Evolutionary conservation across 345 rosid species (phyloP), one percentile per base, ranked within the genome.

Genomic region (Sapria himalayana): DNA sequence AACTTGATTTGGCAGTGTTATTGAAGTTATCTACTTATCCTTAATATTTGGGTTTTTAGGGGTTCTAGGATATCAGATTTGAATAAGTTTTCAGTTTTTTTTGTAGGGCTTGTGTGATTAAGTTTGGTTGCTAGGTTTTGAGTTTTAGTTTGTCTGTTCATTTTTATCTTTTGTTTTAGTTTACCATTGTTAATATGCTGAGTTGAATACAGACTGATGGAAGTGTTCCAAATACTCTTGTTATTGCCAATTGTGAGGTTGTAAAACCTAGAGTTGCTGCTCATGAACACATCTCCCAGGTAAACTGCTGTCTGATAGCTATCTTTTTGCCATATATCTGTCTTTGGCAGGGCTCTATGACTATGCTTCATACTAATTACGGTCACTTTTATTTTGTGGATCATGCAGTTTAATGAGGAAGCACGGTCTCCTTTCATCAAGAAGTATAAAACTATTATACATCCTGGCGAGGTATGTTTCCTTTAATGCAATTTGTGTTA

Each of bases 221-320:
- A 22, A 81, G 74, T 58, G 84, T 77, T 27, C 93, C 93, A 44
- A 81, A 81, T 60, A 81, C 93, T 12, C 68, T 81, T 39, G 89
- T 77, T 33, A 76, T 81, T 42, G 84, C 89, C 6, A 81, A 74
- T 48, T 76, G 81, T 19, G 84, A 77, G 61, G 67, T 77, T 66
- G 89, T 81, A 38, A 81, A 81, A 57, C 89, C 76, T 7, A 62
- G 93, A 34, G 84, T 81, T 41, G 93, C 93, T 15, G 93, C 93
- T 41, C 84, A 86, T 1, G 93, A 81, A 65, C 93, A 81, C 62
- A 81, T 81, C 25, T 62, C 81, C 7, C 81, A 81, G 89, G 89
- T 77, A 40, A 22, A 4, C 10, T 31, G 20, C 32, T 55, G 41
- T 9, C 29, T 9, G 44, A 22, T 32, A 15, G 17, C n/a, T 10